These are phyloP conservation scores for Colletotrichum sublineola DNA, from an alignment of 2,329 filamentous ascomycete genomes.

Conservation along the genomic window DNA sequence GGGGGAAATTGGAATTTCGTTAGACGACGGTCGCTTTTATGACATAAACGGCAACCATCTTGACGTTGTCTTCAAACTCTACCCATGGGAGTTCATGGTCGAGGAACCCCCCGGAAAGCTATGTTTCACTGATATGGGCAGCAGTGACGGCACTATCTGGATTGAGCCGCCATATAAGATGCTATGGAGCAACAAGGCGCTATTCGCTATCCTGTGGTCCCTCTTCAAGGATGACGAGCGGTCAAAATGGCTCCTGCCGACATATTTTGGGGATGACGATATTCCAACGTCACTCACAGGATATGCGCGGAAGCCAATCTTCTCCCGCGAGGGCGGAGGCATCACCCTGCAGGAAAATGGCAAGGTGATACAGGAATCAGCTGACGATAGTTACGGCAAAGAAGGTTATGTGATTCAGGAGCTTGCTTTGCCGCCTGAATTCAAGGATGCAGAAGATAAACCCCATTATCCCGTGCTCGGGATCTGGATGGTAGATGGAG, in stretches of 20 bases:
- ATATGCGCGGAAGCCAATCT: conserved; percentile 28
- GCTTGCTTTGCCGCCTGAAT: conserved; percentile 14
- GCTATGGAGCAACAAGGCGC: conserved; percentile 24
- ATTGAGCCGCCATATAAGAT: conserved; percentile 30
- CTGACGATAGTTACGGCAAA: background rate
- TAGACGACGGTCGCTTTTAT: background rate
- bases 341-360: conserved; percentile 6
- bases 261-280: conserved; percentile 14
- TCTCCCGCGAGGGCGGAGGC: conserved; percentile 20
- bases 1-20: conserved; percentile 8
- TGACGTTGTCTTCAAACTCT: conserved; percentile 22
- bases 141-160: conserved; percentile 14
- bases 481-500: conserved; percentile 24
- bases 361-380: conserved; percentile 9
- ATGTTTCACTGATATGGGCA: conserved; percentile 21
- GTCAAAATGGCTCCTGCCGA: conserved; percentile 18
- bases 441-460: background rate
- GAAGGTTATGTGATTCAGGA: conserved; percentile 15
- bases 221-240: conserved; percentile 26
- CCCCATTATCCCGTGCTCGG: conserved; percentile 16
- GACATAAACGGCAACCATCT: conserved; percentile 11
- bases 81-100: conserved; percentile 23
- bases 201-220: conserved; percentile 18
- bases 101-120: background rate
- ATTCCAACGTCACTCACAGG: background rate